phyloP scores from a whole-genome alignment of 192 early-diverging fungal genomes.

The Podila horticola region DNA sequence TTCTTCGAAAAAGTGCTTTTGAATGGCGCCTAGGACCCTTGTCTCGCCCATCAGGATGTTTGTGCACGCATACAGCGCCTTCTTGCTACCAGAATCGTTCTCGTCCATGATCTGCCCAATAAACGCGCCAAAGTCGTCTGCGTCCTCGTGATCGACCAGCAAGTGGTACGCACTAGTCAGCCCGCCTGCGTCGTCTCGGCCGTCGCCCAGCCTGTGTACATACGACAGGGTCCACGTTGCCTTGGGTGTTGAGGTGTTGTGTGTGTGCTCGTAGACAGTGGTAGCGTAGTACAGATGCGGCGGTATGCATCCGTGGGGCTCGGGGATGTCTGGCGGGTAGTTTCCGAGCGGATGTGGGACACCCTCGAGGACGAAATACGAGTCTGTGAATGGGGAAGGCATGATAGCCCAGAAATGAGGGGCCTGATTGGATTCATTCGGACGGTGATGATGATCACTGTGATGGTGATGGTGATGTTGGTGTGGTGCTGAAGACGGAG shows the following conservation, averaged over 20 bases:
- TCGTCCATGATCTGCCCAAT: background rate
- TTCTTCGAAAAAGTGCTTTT: slow-evolving; percentile 9
- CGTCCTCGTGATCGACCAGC: slow-evolving; percentile 29
- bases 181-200: slow-evolving; percentile 32
- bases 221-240: slow-evolving; percentile 12
- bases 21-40: slow-evolving; percentile 1
- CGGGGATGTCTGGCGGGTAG: slow-evolving; percentile 23
- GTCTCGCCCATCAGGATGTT: slow-evolving; percentile 26
- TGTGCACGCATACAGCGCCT: slow-evolving; percentile 23
- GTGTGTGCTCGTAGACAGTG: background rate
- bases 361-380: slow-evolving; percentile 16
- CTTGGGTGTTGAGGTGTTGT: background rate
- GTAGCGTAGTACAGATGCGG: slow-evolving; percentile 37
- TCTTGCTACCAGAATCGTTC: background rate
- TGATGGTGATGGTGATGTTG: background rate
- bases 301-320: slow-evolving; percentile 44
- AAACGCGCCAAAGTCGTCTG: slow-evolving; percentile 33
- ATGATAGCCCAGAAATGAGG: slow-evolving; percentile 31
- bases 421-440: background rate
- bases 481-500: background rate
- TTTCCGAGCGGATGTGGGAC: slow-evolving; percentile 19
- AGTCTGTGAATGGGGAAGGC: background rate
- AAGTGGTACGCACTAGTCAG: slow-evolving; percentile 21
- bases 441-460: background rate
- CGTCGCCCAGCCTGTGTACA: slow-evolving; percentile 33